Evolutionary conservation across 2,329 filamentous ascomycete species (phyloP).

Genomic region (Ophiostoma fasciatum): DNA sequence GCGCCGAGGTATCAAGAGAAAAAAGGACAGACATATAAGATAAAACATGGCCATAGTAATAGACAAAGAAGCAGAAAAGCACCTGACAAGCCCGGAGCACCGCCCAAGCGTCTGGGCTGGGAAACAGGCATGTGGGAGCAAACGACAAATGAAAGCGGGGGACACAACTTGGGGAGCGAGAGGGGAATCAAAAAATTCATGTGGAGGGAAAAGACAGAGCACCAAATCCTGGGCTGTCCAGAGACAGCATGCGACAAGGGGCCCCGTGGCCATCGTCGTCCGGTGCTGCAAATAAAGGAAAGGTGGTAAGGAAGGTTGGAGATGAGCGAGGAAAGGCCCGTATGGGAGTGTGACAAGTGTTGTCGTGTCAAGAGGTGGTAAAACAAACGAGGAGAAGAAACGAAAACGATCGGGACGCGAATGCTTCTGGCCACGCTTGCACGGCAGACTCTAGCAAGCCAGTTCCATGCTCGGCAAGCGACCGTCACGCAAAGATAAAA

Average conservation of each 20-base stretch:
- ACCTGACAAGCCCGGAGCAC: not conserved
- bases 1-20: conserved; percentile 4
- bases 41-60: not conserved
- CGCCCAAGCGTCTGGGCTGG: not conserved
- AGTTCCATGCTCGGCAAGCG: too few species aligned
- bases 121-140: not conserved
- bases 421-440: too few species aligned
- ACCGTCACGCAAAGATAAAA: too few species aligned
- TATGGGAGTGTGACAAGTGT: too few species aligned
- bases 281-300: not conserved
- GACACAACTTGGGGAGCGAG: not conserved
- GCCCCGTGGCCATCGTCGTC: too few species aligned
- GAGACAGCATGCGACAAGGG: too few species aligned
- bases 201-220: conserved; percentile 3
- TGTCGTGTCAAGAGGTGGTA: too few species aligned
- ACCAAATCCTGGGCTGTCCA: too few species aligned
- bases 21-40: not conserved
- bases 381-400: too few species aligned
- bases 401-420: too few species aligned
- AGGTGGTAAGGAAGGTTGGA: not conserved
- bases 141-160: not conserved
- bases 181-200: conserved; percentile 11
- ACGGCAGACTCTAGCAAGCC: too few species aligned
- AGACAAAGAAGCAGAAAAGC: not conserved
- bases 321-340: not conserved